These are phyloP conservation scores for Fraxinus paxiana DNA, from an alignment of 305 asterid species.

Conservation along the genomic window DNA sequence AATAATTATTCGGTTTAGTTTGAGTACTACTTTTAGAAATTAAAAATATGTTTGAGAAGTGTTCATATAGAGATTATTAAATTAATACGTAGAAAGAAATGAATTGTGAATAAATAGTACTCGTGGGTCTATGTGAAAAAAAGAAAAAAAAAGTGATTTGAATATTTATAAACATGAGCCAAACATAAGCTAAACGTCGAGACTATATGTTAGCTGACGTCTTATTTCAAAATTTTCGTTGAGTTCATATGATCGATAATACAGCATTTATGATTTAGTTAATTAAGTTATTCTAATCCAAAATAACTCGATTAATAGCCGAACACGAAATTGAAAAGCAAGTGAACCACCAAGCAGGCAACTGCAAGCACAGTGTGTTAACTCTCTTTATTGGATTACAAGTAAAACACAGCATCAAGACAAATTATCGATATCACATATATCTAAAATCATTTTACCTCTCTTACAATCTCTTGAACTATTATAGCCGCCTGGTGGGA, in stretches of 20 bases:
- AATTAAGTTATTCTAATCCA: not conserved
- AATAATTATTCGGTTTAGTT: not conserved
- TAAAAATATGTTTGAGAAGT: not conserved
- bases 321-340: not conserved
- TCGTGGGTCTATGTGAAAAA: not conserved
- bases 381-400: not conserved
- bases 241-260: not conserved
- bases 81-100: too few relatives aligned
- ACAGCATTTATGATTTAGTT: not conserved
- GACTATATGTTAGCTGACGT: not conserved
- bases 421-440: not conserved
- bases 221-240: not conserved
- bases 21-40: not conserved
- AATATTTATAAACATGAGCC: not conserved
- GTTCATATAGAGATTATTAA: not conserved
- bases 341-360: not conserved
- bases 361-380: not conserved
- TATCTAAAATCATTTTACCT: not conserved
- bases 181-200: not conserved
- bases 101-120: not conserved
- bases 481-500: not conserved
- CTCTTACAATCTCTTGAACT: not conserved
- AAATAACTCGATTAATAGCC: not conserved
- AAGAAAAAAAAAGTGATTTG: too few relatives aligned
- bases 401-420: not conserved